Base-by-base conservation (phyloP, 768 basidiomycete genomes). In the Scleroderma bovista region DNA sequence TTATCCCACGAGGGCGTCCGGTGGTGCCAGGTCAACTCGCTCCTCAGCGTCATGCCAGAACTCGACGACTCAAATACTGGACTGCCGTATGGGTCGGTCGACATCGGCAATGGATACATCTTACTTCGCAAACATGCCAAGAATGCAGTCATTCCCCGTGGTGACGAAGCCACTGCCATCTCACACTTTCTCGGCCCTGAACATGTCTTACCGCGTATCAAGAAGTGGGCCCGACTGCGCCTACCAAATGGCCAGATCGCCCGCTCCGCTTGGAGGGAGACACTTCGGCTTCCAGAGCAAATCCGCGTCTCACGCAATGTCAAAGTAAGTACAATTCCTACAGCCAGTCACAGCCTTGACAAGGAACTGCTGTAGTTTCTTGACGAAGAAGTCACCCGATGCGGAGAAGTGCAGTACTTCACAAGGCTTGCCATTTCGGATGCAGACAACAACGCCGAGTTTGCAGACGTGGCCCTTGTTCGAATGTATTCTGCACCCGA, bases 191-290 rank as follows among this genome's bases (percentile, higher is more conserved):
- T 41, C 17, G 38, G 38, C n/a, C 47, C 47, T 7, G 9, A 5
- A 22, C 22, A 29, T 29, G 26, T 29, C 31, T 23, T 44, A 11
- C 42, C 33, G 3, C 17, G 26, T 23, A 43, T 50, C 22, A 37
- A 44, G 16, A 2, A 38, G 23, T 72, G 72, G 72, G 67, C 69
- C 12, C 58, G 69, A 3, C 40, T 74, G 0, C 59, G 46, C 10
- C 57, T 74, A 26, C 67, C 69, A 17, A 74, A 69, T 60, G 69
- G 69, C 0, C 72, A 74, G 52, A 57, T 69, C 48, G 68, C 61
- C 10, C 57, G 64, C 2, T 70, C 66, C 13, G 26, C 51, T 1
- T 72, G 60, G 63, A 66, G 62, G 37, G 72, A 74, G 42, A 10
- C 16, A 15, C 6, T 31, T 12, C 49, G 53, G 19, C 31, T 44